phyloP scores from a whole-genome alignment of 1,139 yeast species.

The Yamadazyma diospyri region DNA sequence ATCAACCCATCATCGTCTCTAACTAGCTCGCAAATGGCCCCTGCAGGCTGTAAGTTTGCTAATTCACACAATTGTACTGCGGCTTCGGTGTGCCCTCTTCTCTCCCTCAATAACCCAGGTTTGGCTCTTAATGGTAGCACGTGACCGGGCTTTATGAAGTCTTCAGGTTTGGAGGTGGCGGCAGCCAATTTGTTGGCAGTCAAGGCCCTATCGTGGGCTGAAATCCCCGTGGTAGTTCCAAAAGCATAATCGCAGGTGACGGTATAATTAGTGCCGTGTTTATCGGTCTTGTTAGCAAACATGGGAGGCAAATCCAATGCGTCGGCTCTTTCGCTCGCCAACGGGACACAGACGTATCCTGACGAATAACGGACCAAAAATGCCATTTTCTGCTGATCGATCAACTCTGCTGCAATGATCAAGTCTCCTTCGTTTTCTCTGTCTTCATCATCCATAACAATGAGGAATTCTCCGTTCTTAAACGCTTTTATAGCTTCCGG shows the following conservation, averaged over 20 bases:
- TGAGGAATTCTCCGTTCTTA: conserved; percentile 81
- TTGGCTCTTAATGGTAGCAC: conserved; percentile 88
- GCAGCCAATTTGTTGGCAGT: conserved; percentile 75
- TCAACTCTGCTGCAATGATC: conserved; percentile 81
- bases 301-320: conserved; percentile 74
- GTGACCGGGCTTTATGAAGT: conserved; percentile 91
- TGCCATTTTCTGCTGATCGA: conserved; percentile 88
- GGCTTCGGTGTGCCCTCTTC: conserved; percentile 99
- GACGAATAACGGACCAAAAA: conserved; percentile 85
- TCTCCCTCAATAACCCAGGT: conserved; percentile 72
- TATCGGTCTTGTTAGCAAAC: conserved; percentile 64
- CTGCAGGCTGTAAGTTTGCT: conserved; percentile 80
- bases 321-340: conserved; percentile 76
- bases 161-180: conserved; percentile 50
- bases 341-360: conserved; percentile 93
- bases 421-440: conserved; percentile 98
- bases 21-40: conserved; percentile 91
- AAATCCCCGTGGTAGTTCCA: conserved; percentile 97
- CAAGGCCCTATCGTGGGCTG: conserved; percentile 89
- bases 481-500: conserved; percentile 78
- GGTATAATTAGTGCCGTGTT: conserved; percentile 97
- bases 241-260: conserved; percentile 79
- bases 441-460: conserved; percentile 93
- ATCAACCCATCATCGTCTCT: conserved; percentile 90
- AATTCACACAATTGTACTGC: conserved; percentile 82